A percentile compares a stretch with the other conserved stretches of the same genome.
These are phyloP conservation scores for Emmonsiellopsis sp. DNA, from an alignment of 2,329 filamentous ascomycete genomes.

Conservation along the genomic window DNA sequence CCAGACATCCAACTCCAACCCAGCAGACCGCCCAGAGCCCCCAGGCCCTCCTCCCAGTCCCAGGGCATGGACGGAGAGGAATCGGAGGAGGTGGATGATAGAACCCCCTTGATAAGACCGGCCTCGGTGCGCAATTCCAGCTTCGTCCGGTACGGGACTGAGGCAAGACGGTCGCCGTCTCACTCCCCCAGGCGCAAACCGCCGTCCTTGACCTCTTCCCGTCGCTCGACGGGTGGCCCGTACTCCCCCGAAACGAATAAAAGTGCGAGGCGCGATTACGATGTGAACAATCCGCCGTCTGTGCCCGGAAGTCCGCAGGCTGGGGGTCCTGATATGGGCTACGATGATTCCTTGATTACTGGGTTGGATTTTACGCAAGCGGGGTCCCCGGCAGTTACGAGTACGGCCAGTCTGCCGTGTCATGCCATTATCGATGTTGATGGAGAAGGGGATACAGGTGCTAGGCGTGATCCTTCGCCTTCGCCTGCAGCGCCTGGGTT, in stretches of 20 bases:
- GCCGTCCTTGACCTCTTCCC: background rate
- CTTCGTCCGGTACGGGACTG: conserved; percentile 9
- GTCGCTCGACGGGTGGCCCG: background rate
- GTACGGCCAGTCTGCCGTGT: conserved; percentile 13
- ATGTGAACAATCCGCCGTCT: conserved; percentile 58
- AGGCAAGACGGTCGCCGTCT: background rate
- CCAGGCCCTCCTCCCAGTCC: background rate
- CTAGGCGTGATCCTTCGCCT: conserved; percentile 20
- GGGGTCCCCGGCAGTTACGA: conserved; percentile 26
- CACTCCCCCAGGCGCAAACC: background rate
- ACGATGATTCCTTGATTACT: conserved; percentile 45
- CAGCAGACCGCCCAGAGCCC: background rate
- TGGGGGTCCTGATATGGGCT: conserved; percentile 39
- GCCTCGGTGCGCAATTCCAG: conserved; percentile 8
- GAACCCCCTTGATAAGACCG: conserved; percentile 12
- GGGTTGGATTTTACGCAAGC: conserved; percentile 29
- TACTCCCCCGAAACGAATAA: conserved; percentile 1
- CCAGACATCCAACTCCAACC: background rate
- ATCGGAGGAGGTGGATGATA: conserved; percentile 10
- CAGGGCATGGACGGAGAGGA: conserved; percentile 8
- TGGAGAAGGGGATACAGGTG: conserved; percentile 14
- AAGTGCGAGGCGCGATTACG: conserved; percentile 35
- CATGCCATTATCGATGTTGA: conserved; percentile 40
- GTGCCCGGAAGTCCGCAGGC: conserved; percentile 49
- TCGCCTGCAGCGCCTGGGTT: conserved; percentile 31